Conservation (phyloP, 1,284 basidiomycete genomes). For the Pascua sp. region DNA sequence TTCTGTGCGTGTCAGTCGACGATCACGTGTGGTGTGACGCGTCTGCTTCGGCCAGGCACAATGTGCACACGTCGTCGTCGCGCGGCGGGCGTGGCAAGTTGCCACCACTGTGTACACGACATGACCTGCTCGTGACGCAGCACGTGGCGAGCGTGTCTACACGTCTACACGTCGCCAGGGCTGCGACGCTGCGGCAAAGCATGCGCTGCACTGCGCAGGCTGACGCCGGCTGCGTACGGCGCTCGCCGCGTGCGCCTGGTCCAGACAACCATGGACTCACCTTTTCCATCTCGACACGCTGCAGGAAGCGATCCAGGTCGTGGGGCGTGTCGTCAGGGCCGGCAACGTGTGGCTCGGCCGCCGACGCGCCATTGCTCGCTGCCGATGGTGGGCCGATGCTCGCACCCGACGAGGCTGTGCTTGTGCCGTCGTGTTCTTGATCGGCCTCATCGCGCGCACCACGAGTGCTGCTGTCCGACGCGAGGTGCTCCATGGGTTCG, state of each 20-base stretch:
- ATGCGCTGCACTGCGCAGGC: neutral
- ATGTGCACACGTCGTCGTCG: neutral
- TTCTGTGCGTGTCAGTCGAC: constrained; percentile 23
- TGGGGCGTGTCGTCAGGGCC: constrained; percentile 6
- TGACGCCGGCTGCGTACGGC: too few species aligned
- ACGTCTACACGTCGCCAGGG: neutral
- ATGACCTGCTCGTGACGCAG: too few species aligned
- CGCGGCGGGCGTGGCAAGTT: too few species aligned
- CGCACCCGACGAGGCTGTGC: neutral
- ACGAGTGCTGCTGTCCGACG: too few species aligned
- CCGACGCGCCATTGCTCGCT: too few species aligned
- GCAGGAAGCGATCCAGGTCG: constrained; percentile 40
- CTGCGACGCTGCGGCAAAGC: neutral
- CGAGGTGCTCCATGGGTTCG: neutral
- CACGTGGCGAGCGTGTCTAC: neutral
- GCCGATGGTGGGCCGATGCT: neutral
- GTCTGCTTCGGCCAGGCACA: neutral
- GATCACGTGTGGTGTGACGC: neutral
- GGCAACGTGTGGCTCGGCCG: neutral
- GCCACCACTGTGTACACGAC: too few species aligned
- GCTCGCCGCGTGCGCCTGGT: too few species aligned
- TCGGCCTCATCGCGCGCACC: too few species aligned
- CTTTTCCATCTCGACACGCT: constrained; percentile 46
- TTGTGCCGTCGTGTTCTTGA: neutral
- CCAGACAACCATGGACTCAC: constrained; percentile 21